These are phyloP conservation scores for Neurospora hispaniola DNA, from an alignment of 495 filamentous ascomycete species.

Conservation along the genomic window DNA sequence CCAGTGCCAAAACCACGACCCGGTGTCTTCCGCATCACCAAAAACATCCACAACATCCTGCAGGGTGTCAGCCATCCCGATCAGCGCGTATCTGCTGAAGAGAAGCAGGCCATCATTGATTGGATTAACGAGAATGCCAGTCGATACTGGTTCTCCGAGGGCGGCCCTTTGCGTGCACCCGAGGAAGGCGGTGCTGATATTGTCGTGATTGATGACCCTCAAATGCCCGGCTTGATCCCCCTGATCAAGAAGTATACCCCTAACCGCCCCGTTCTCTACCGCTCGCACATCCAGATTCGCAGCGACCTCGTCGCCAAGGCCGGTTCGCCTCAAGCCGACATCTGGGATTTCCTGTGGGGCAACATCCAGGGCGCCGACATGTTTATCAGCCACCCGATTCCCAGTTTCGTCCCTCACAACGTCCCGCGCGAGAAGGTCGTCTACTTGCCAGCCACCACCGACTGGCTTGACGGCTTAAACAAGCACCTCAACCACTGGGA, in stretches of 20 bases:
- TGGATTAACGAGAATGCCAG: conserved; percentile 74
- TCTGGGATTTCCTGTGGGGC: conserved; percentile 71
- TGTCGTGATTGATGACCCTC: conserved; percentile 75
- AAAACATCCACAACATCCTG: conserved; percentile 87
- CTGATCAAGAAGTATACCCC: conserved; percentile 63
- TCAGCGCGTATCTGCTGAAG: conserved; percentile 49
- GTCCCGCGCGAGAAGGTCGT: conserved; percentile 59
- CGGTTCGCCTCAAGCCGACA: conserved; percentile 58
- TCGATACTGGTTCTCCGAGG: conserved; percentile 61
- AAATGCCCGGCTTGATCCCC: conserved; percentile 76
- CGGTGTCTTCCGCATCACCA: conserved; percentile 77
- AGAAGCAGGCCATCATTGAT: conserved; percentile 49
- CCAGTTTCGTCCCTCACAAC: conserved; percentile 59
- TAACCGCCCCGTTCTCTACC: conserved; percentile 66
- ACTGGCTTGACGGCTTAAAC: conserved; percentile 86
- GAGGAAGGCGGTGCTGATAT: conserved; percentile 70
- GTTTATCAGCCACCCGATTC: conserved; percentile 80
- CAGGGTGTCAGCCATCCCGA: conserved; percentile 63
- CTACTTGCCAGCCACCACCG: conserved; percentile 76
- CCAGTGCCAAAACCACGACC: conserved; percentile 73
- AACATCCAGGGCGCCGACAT: conserved; percentile 61
- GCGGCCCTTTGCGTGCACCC: conserved; percentile 56
- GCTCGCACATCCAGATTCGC: conserved; percentile 78
- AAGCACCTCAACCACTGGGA: conserved; percentile 69
- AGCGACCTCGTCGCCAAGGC: conserved; percentile 55